Percentiles rank a stretch among this genome's conserved stretches.
These are phyloP conservation scores for Volvariella surrecta DNA, from an alignment of 1,284 basidiomycete species.

Conservation along the genomic window DNA sequence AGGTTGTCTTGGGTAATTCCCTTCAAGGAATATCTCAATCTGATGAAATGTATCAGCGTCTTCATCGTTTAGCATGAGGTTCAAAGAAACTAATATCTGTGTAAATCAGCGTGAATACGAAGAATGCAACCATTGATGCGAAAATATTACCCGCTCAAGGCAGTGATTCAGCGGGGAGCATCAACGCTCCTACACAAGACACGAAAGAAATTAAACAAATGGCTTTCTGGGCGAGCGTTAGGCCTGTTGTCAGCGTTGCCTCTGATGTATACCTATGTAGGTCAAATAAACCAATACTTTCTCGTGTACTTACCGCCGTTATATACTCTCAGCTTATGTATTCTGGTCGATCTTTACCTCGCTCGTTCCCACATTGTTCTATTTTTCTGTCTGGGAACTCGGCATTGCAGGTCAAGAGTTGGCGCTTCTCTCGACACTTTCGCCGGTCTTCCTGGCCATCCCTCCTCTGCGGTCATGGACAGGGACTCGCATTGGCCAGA, in stretches of 20 bases:
- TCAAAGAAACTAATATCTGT: not conserved
- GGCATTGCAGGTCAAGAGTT: conserved; percentile 74
- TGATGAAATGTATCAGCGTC: conserved; percentile 31
- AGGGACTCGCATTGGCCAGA: conserved; percentile 15
- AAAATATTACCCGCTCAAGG: conserved; percentile 1
- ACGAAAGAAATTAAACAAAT: no score
- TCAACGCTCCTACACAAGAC: no score
- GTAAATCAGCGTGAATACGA: not conserved
- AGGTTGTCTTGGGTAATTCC: conserved; percentile 25
- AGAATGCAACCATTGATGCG: not conserved
- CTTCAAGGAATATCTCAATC: conserved; percentile 10
- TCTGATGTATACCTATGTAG: conserved; percentile 52
- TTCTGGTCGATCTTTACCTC: conserved; percentile 88
- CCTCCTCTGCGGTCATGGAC: conserved; percentile 14
- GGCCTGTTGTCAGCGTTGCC: conserved; percentile 27
- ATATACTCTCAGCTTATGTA: conserved; percentile 51
- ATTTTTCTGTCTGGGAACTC: conserved; percentile 88
- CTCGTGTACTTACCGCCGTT: conserved; percentile 2
- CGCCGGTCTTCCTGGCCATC: conserved; percentile 54
- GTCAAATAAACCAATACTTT: not conserved
- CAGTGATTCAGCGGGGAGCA: not conserved
- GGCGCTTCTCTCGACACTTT: conserved; percentile 58
- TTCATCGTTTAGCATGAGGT: conserved; percentile 18
- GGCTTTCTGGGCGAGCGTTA: not conserved
- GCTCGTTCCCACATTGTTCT: conserved; percentile 81